Percentiles rank a stretch among this genome's conserved stretches.
Conservation (phyloP, 805 yeast genomes). For the Grigorovia yakushimaensis region DNA sequence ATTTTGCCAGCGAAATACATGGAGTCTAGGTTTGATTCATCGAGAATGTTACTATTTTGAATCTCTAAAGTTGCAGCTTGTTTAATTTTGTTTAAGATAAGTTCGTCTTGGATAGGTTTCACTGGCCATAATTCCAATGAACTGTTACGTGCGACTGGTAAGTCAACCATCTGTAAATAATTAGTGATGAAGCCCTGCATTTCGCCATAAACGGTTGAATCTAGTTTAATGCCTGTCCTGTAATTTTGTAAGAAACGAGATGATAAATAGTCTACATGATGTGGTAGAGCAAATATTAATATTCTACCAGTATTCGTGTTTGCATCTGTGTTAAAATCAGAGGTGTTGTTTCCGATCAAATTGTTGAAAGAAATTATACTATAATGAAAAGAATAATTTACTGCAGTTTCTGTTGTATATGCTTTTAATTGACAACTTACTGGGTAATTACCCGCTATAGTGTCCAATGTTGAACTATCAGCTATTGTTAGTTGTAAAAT, state of each 20-base stretch:
- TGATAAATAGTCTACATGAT: conserved; percentile 42
- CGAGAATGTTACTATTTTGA: conserved; percentile 15
- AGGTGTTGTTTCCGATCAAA: too few species aligned
- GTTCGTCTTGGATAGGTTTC: conserved; percentile 1
- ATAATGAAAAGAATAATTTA: conserved; percentile 36
- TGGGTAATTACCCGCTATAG: conserved; percentile 55
- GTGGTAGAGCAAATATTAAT: conserved; percentile 59
- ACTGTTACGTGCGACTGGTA: not conserved
- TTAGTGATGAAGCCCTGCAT: conserved; percentile 39
- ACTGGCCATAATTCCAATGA: not conserved
- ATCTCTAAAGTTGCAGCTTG: conserved; percentile 31
- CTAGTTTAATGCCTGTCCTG: conserved; percentile 21
- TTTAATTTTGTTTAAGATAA: conserved; percentile 24
- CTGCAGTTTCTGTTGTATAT: conserved; percentile 29
- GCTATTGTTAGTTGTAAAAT: conserved; percentile 53
- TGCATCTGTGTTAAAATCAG: conserved; percentile 35
- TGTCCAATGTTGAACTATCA: conserved; percentile 32
- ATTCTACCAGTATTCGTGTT: not conserved
- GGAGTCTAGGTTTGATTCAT: conserved; percentile 55
- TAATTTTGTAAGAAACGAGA: conserved; percentile 9
- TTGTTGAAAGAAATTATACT: conserved; percentile 10
- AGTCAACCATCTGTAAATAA: conserved; percentile 27
- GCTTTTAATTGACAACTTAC: conserved; percentile 38
- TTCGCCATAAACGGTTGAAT: conserved; percentile 42
- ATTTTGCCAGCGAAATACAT: conserved; percentile 88